Evolutionary conservation across 1,284 basidiomycete species (phyloP).

Genomic region (Ustilago vetiveriae): DNA sequence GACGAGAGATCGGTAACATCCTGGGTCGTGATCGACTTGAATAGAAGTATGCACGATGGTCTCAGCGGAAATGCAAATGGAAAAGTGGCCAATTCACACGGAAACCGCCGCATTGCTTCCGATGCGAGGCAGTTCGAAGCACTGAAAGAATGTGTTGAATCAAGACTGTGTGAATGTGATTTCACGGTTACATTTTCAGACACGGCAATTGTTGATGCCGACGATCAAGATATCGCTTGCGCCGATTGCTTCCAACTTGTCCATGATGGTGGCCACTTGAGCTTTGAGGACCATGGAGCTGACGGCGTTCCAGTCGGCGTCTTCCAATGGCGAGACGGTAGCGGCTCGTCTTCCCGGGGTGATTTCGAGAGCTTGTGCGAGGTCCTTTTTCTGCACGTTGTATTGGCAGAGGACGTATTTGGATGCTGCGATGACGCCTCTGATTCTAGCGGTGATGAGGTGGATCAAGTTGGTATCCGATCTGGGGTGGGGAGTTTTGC

Average conservation of each 20-base stretch:
- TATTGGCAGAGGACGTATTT: conserved; percentile 91
- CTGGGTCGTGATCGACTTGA: conserved; percentile 46
- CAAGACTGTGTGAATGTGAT: background rate
- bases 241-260: conserved; percentile 80
- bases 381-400: conserved; percentile 78
- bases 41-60: conserved; percentile 12
- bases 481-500: conserved; percentile 75
- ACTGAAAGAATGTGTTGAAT: too few relatives aligned
- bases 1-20: conserved; percentile 61
- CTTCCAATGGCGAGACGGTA: conserved; percentile 86
- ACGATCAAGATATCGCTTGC: conserved; percentile 91
- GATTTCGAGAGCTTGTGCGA: conserved; percentile 76
- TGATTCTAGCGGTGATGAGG: conserved; percentile 85
- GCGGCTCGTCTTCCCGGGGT: conserved; percentile 91
- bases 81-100: too few relatives aligned
- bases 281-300: conserved; percentile 91
- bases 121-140: background rate
- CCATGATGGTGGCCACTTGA: conserved; percentile 87
- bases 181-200: conserved; percentile 69
- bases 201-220: conserved; percentile 91
- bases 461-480: conserved; percentile 76
- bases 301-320: conserved; percentile 85
- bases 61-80: background rate
- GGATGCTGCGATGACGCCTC: conserved; percentile 88
- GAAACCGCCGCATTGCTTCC: too few relatives aligned